phyloP scores from a whole-genome alignment of 1,284 basidiomycete species.

The Ganoderma meredithae region DNA sequence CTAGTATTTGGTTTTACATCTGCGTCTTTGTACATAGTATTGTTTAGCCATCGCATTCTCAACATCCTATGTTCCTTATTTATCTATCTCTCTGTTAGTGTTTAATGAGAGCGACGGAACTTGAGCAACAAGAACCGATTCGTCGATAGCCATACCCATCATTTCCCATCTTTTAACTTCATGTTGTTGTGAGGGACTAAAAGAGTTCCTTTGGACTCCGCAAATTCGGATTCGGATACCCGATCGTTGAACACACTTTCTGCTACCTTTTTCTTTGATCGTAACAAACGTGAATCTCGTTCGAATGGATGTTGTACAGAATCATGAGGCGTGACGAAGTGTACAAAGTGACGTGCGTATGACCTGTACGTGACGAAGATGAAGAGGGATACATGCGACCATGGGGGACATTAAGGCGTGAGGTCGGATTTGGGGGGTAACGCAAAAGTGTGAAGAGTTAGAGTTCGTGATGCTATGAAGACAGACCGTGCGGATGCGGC shows the following conservation, averaged over 20 bases:
- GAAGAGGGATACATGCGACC: conserved; percentile 19
- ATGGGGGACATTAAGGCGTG: not conserved
- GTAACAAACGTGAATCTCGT: conserved; percentile 32
- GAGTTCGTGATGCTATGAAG: conserved; percentile 24
- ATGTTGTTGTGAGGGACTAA: not conserved
- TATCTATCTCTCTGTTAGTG: not conserved
- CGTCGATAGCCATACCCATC: not conserved
- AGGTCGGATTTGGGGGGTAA: conserved; percentile 1
- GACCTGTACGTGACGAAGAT: conserved; percentile 31
- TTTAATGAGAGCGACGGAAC: not conserved
- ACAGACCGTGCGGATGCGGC: conserved; percentile 18
- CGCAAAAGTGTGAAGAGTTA: conserved; percentile 13
- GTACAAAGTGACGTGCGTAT: conserved; percentile 26
- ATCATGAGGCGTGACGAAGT: conserved; percentile 26
- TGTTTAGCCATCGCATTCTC: not conserved
- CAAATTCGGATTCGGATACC: not conserved
- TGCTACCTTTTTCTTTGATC: not conserved
- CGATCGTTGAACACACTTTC: not conserved
- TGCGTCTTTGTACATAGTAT: not conserved
- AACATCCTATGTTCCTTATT: not conserved
- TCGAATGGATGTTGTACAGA: conserved; percentile 23
- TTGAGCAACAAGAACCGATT: not conserved
- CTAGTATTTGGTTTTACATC: not conserved
- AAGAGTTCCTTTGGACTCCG: not conserved
- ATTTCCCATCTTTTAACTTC: too few relatives aligned